Percentiles rank a stretch among this genome's conserved stretches.
phyloP scores from a whole-genome alignment of 1,139 yeast species.

The Wickerhamomyces sp. region DNA sequence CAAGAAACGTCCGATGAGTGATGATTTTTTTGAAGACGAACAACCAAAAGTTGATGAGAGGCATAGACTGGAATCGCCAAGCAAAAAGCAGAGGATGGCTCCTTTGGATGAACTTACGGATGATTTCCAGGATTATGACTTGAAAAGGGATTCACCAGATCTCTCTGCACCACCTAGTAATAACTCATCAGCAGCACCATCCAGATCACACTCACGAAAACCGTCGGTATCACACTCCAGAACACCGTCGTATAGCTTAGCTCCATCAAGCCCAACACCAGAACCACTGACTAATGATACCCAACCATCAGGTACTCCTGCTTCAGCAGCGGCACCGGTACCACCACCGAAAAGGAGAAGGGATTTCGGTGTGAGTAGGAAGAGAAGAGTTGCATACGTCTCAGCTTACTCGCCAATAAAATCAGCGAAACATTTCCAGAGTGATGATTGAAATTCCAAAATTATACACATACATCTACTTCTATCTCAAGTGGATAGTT shows the following conservation, averaged over 20 bases:
- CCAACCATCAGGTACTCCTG: not conserved
- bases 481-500: too few relatives aligned
- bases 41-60: not conserved
- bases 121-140: conserved; percentile 11
- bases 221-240: too few relatives aligned
- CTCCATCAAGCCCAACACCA: not conserved
- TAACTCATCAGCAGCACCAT: not conserved
- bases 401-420: conserved; percentile 20
- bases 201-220: not conserved
- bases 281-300: not conserved
- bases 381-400: conserved; percentile 16
- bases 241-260: too few relatives aligned
- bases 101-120: conserved; percentile 10
- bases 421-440: conserved; percentile 16
- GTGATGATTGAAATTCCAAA: conserved; percentile 8
- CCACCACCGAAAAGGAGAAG: too few relatives aligned
- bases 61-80: conserved; percentile 6
- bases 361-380: conserved; percentile 20
- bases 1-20: conserved; percentile 1
- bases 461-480: too few relatives aligned
- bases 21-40: conserved; percentile 3
- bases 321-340: too few relatives aligned
- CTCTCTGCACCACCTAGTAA: not conserved
- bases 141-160: conserved; percentile 4
- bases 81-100: conserved; percentile 7